These are phyloP conservation scores for Cutaneotrichosporon sp. DNA, from an alignment of 1,284 basidiomycete species.

Conservation along the genomic window DNA sequence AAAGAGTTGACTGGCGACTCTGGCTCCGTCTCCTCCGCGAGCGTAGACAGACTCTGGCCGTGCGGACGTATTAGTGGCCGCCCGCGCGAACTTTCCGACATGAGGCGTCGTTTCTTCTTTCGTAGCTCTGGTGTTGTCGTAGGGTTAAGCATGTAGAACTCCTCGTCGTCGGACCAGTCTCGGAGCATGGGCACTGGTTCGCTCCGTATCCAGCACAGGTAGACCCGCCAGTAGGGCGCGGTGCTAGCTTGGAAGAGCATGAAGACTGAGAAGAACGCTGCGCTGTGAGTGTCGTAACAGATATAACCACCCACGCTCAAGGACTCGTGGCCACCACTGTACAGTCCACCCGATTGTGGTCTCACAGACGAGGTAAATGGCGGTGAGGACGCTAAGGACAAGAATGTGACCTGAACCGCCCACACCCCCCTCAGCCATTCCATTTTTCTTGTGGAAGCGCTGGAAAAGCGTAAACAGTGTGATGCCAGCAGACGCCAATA, in stretches of 20 bases:
- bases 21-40: too few relatives aligned
- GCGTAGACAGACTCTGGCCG: too few relatives aligned
- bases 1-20: too few relatives aligned
- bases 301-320: slow-evolving; percentile 14
- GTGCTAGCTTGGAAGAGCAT: not conserved
- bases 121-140: too few relatives aligned
- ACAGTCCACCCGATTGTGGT: slow-evolving; percentile 16
- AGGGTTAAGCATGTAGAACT: too few relatives aligned
- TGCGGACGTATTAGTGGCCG: too few relatives aligned
- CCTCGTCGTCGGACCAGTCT: not conserved
- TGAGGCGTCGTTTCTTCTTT: too few relatives aligned
- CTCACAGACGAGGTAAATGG: slow-evolving; percentile 18
- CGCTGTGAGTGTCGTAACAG: not conserved
- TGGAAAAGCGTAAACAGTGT: not conserved
- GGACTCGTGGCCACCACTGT: slow-evolving; percentile 18
- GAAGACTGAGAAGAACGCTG: not conserved
- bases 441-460: not conserved
- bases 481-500: not conserved
- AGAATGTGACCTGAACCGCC: not conserved
- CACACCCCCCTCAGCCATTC: slow-evolving; percentile 1
- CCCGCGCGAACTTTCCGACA: too few relatives aligned
- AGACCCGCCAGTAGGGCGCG: not conserved
- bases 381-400: not conserved
- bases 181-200: not conserved
- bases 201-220: not conserved